These are phyloP conservation scores for Nyctanthes arbortristis DNA, from an alignment of 257 asterid genomes.

Conservation along the genomic window DNA sequence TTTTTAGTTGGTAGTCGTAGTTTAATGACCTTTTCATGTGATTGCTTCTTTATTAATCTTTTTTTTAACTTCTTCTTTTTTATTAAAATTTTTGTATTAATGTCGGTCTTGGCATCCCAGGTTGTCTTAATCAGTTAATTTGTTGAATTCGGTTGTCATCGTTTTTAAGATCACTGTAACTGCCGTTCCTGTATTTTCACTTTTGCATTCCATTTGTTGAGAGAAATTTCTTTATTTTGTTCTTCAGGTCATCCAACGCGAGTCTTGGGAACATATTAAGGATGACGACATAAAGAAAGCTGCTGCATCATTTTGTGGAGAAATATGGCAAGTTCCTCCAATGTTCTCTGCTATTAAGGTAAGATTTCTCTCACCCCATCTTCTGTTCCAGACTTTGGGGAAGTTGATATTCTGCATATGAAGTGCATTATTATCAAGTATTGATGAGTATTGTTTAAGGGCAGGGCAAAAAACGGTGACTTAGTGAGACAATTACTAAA, in stretches of 20 bases:
- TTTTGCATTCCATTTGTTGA: neutral
- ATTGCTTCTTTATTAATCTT: too few species aligned
- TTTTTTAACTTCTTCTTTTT: too few species aligned
- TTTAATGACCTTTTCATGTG: too few species aligned
- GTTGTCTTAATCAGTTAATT: too few species aligned
- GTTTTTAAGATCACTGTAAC: neutral
- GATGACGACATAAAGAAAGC: slow-evolving; percentile 76
- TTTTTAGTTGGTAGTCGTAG: too few species aligned
- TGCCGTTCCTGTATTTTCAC: neutral
- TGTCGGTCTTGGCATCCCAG: too few species aligned
- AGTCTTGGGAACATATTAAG: slow-evolving; percentile 96
- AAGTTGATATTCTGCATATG: neutral
- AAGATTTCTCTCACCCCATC: slow-evolving; percentile 27
- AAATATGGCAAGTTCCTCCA: slow-evolving; percentile 98
- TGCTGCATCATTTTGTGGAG: slow-evolving; percentile 81
- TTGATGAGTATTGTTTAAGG: neutral
- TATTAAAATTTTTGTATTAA: too few species aligned
- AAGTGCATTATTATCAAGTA: neutral
- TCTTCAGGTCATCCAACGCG: slow-evolving; percentile 79
- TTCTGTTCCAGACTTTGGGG: slow-evolving; percentile 4
- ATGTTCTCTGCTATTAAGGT: slow-evolving; percentile 99
- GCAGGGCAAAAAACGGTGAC: neutral
- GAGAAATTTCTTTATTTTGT: slow-evolving; percentile 15
- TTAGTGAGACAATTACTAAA: neutral
- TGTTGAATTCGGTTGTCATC: too few species aligned